Conservation (phyloP, 2,329 filamentous ascomycete species). For the Colletotrichum orbiculare region DNA sequence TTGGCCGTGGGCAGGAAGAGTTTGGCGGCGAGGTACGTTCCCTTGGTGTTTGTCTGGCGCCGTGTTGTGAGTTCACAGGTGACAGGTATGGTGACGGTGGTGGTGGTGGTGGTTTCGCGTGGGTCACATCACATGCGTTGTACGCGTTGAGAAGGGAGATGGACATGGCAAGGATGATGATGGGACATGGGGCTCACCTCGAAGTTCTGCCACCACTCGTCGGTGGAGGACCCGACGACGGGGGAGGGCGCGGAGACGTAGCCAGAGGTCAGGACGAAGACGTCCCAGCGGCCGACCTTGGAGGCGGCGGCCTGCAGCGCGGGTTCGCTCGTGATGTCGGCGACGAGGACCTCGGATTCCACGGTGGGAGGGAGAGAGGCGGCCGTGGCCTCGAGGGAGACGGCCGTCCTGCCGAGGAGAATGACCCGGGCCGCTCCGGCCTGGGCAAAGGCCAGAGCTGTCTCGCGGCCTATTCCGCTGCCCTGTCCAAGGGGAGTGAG, state of each 20-base stretch:
- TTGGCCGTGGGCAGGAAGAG: conserved; percentile 56
- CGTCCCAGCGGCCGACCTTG: conserved; percentile 36
- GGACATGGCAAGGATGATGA: background rate
- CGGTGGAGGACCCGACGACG: conserved; percentile 33
- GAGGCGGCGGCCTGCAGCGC: conserved; percentile 22
- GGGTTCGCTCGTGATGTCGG: conserved; percentile 26
- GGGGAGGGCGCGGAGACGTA: conserved; percentile 35
- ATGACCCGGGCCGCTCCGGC: conserved; percentile 53
- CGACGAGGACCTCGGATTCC: conserved; percentile 7
- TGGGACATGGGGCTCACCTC: conserved; percentile 37
- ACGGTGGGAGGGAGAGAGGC: conserved; percentile 38
- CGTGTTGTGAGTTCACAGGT: conserved; percentile 2
- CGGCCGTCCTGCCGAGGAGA: conserved; percentile 50
- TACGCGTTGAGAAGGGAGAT: background rate
- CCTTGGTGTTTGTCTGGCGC: conserved; percentile 60
- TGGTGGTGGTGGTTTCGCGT: too few relatives aligned
- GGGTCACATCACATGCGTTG: too few relatives aligned
- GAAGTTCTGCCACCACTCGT: conserved; percentile 41
- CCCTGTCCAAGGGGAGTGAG: conserved; percentile 7
- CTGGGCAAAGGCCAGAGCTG: conserved; percentile 68
- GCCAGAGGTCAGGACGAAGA: conserved; percentile 36
- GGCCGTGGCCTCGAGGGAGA: conserved; percentile 42
- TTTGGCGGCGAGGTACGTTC: conserved; percentile 55
- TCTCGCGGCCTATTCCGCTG: conserved; percentile 71
- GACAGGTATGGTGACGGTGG: too few relatives aligned